Conservation (phyloP, 2,329 filamentous ascomycete species). For the Cladosporium sp. region DNA sequence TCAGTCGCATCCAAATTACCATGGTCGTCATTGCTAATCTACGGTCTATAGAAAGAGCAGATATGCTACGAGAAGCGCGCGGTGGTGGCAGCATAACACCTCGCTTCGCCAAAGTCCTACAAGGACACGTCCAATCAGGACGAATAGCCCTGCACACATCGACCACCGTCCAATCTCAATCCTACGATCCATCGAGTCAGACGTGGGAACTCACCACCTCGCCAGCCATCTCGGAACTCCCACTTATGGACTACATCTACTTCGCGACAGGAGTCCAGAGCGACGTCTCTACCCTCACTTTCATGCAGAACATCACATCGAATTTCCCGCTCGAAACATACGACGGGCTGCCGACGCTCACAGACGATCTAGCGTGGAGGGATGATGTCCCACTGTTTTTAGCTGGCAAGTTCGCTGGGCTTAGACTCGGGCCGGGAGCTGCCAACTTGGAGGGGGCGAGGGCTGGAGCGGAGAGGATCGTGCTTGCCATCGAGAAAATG, state of each 20-base stretch:
- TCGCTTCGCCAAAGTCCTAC: constrained; percentile 59
- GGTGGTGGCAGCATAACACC: constrained; percentile 74
- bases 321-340: constrained; percentile 57
- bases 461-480: constrained; percentile 65
- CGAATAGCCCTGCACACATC: constrained; percentile 51
- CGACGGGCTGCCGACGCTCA: constrained; percentile 66
- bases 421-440: constrained; percentile 66
- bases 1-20: background rate
- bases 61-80: constrained; percentile 59
- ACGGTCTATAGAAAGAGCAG: constrained; percentile 48
- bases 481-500: constrained; percentile 61
- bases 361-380: constrained; percentile 69
- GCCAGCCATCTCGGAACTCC: constrained; percentile 46
- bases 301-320: constrained; percentile 53
- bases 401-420: constrained; percentile 59
- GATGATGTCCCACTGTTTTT: constrained; percentile 67
- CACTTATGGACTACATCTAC: constrained; percentile 60
- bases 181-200: constrained; percentile 44
- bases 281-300: constrained; percentile 55
- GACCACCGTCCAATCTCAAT: constrained; percentile 50
- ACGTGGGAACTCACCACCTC: constrained; percentile 49
- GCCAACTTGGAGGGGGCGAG: constrained; percentile 69
- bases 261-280: constrained; percentile 68
- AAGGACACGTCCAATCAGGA: constrained; percentile 49
- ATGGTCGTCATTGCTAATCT: background rate